Conservation (phyloP, 1,284 basidiomycete genomes). For the Leccinum ponderosum region DNA sequence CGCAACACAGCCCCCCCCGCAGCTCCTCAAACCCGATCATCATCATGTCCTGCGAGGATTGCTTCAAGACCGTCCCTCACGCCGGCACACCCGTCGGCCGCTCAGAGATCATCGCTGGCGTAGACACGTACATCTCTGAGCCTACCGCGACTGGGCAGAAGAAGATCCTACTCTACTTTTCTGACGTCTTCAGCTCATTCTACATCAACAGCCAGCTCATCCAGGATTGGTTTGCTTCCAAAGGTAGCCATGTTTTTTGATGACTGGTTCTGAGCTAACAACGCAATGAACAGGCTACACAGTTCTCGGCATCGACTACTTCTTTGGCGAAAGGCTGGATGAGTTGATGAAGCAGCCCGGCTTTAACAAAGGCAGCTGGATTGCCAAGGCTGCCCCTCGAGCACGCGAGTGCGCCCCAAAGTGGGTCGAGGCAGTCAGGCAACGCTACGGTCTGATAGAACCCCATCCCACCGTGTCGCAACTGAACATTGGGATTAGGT, state of each 20-base stretch:
- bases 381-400: slow-evolving; percentile 33
- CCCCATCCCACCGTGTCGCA: not conserved
- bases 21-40: not conserved
- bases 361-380: slow-evolving; percentile 46
- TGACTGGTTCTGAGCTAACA: not conserved
- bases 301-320: slow-evolving; percentile 57
- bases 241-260: slow-evolving; percentile 37
- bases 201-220: slow-evolving; percentile 52
- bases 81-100: slow-evolving; percentile 39
- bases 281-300: slow-evolving; percentile 41
- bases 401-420: slow-evolving; percentile 42
- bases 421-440: slow-evolving; percentile 51
- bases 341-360: slow-evolving; percentile 35
- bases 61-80: slow-evolving; percentile 51
- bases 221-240: slow-evolving; percentile 54
- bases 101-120: slow-evolving; percentile 43
- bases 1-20: slow-evolving; percentile 18
- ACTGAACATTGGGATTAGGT: slow-evolving; percentile 13
- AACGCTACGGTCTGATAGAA: slow-evolving; percentile 40
- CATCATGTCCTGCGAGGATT: slow-evolving; percentile 35
- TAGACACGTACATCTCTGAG: slow-evolving; percentile 53
- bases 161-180: slow-evolving; percentile 51
- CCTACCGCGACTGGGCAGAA: slow-evolving; percentile 33
- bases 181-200: slow-evolving; percentile 53
- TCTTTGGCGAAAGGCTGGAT: slow-evolving; percentile 53